Conservation (phyloP, 1,284 basidiomycete genomes). For the Ustilago tritici region DNA sequence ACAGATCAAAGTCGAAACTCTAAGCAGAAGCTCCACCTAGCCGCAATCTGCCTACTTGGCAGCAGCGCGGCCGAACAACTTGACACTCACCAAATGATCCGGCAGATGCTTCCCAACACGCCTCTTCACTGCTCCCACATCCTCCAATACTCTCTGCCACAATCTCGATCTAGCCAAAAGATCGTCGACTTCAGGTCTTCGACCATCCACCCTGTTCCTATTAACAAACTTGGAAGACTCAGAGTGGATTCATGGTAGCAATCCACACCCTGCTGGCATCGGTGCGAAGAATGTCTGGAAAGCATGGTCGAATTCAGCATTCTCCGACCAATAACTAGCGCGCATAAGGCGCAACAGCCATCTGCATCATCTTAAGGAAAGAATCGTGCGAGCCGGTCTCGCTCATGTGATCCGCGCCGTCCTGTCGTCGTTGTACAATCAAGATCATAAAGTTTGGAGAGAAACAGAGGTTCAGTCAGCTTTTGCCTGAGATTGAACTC, state of each 20-base stretch:
- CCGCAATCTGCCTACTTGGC: neutral
- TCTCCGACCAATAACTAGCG: constrained; percentile 1
- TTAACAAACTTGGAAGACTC: constrained; percentile 57
- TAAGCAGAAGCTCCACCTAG: neutral
- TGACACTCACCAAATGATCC: constrained; percentile 38
- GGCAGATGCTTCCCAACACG: constrained; percentile 32
- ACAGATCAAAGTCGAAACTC: neutral
- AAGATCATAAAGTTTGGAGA: neutral
- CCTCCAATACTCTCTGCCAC: constrained; percentile 53
- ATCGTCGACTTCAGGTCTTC: constrained; percentile 57
- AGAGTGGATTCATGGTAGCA: constrained; percentile 9
- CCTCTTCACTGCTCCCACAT: constrained; percentile 31
- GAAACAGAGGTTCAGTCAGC: neutral
- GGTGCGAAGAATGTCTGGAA: too few species aligned
- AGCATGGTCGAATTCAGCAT: neutral
- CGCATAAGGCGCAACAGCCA: constrained; percentile 53
- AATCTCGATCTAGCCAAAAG: constrained; percentile 46
- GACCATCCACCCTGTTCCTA: constrained; percentile 30
- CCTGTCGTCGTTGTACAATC: constrained; percentile 10
- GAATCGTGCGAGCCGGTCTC: constrained; percentile 43
- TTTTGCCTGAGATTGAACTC: neutral
- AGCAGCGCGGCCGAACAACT: constrained; percentile 14
- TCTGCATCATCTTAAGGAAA: constrained; percentile 56
- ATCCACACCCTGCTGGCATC: too few species aligned
- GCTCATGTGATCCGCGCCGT: constrained; percentile 53